Evolutionary conservation across 192 early-diverging fungal species (phyloP).

Genomic region (Pecoramyces ruminantium): DNA sequence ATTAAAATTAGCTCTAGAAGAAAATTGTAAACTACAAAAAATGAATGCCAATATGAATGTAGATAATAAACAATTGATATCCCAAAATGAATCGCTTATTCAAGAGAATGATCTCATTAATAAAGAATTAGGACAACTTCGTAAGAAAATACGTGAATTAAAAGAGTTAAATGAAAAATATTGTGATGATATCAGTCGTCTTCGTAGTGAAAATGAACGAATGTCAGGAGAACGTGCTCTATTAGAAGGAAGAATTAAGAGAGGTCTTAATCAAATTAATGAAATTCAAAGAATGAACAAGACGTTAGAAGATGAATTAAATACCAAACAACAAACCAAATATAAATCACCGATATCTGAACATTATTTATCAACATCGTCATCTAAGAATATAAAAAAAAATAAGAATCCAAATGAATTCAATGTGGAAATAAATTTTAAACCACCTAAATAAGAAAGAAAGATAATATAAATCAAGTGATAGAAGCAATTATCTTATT

Average conservation of each 20-base stretch:
- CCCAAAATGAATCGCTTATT: neutral
- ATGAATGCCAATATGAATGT: neutral
- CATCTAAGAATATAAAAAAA: neutral
- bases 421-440: neutral
- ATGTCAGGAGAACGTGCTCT: neutral
- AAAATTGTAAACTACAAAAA: neutral
- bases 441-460: neutral
- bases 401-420: neutral
- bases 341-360: neutral
- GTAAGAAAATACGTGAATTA: neutral
- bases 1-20: neutral
- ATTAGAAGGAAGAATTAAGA: neutral
- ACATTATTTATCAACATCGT: neutral
- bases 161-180: neutral
- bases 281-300: neutral
- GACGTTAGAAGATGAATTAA: neutral
- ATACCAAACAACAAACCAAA: neutral
- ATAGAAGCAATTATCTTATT: too few relatives aligned
- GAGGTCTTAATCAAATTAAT: neutral
- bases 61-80: neutral
- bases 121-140: neutral
- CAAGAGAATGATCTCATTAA: neutral
- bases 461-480: too few relatives aligned
- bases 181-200: neutral
- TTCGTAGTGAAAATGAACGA: neutral